These are phyloP conservation scores for Geum urbanum DNA, from an alignment of 306 rosid species.

Conservation along the genomic window DNA sequence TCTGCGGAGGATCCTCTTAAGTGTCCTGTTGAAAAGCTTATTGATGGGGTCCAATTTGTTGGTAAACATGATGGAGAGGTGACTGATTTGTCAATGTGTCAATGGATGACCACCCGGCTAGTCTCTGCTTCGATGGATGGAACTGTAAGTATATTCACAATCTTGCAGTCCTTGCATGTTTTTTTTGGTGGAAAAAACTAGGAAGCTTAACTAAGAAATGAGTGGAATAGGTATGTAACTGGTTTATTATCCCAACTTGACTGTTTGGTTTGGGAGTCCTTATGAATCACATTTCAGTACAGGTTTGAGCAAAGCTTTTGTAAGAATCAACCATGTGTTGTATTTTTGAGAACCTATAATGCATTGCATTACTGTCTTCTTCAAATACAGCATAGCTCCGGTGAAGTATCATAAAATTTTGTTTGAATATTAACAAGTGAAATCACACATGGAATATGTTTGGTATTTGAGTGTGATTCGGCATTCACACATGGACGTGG, in stretches of 20 bases:
- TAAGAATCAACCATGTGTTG: too few species aligned
- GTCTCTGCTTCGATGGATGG: constrained; percentile 98
- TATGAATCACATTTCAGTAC: neutral
- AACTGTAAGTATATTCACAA: constrained; percentile 51
- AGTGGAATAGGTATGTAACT: neutral
- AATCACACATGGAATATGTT: neutral
- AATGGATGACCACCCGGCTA: constrained; percentile 96
- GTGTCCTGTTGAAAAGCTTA: constrained; percentile 76
- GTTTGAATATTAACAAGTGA: neutral
- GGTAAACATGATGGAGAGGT: constrained; percentile 93
- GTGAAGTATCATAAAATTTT: neutral
- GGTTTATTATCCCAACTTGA: neutral
- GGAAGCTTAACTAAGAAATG: neutral
- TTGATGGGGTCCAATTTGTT: constrained; percentile 91
- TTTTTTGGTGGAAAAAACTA: neutral
- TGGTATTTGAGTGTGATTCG: neutral
- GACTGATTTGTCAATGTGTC: constrained; percentile 97
- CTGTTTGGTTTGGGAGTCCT: neutral
- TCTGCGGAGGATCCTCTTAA: constrained; percentile 75
- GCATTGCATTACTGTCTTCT: too few species aligned
- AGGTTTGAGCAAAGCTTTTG: neutral
- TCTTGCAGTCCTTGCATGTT: neutral
- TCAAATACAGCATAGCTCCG: neutral
- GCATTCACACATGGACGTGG: neutral
- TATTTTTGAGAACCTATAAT: too few species aligned